Percentiles rank a stretch among this genome's conserved stretches.
Conservation (phyloP, 192 early-diverging fungal species). For the Rhizoclosmatium sp. region DNA sequence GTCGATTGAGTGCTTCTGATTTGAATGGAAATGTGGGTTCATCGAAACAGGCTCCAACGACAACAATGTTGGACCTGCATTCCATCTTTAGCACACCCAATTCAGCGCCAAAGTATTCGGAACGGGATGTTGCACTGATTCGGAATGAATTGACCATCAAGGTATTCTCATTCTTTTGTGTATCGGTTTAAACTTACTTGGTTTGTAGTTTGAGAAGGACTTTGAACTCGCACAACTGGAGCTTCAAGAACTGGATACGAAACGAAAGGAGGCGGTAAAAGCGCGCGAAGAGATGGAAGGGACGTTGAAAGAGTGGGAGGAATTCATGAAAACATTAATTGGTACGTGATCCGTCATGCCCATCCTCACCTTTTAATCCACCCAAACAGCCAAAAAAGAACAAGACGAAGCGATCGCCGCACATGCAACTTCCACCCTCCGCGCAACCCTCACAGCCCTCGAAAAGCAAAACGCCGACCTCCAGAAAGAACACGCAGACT, state of each 20-base stretch:
- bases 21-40: neutral
- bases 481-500: slow-evolving; percentile 20
- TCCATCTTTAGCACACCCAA: slow-evolving; percentile 41
- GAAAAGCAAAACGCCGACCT: slow-evolving; percentile 15
- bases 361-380: neutral
- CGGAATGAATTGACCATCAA: slow-evolving; percentile 21
- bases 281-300: slow-evolving; percentile 14
- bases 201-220: slow-evolving; percentile 52
- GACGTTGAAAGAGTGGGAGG: slow-evolving; percentile 48
- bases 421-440: neutral
- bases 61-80: slow-evolving; percentile 37
- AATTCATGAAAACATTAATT: slow-evolving; percentile 46
- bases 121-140: slow-evolving; percentile 46
- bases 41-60: neutral
- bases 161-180: slow-evolving; percentile 9
- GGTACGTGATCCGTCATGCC: slow-evolving; percentile 14
- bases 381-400: slow-evolving; percentile 31
- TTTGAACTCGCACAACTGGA: slow-evolving; percentile 52
- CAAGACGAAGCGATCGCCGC: slow-evolving; percentile 10
- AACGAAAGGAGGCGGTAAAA: slow-evolving; percentile 1
- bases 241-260: slow-evolving; percentile 40
- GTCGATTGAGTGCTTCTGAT: too few species aligned
- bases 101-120: slow-evolving; percentile 49
- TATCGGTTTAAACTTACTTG: slow-evolving; percentile 18
- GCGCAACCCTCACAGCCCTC: slow-evolving; percentile 21